A percentile compares a stretch with the other conserved stretches of the same genome.
These are phyloP conservation scores for Chrysoporthe austroafricana DNA, from an alignment of 2,329 filamentous ascomycete species.

Conservation along the genomic window DNA sequence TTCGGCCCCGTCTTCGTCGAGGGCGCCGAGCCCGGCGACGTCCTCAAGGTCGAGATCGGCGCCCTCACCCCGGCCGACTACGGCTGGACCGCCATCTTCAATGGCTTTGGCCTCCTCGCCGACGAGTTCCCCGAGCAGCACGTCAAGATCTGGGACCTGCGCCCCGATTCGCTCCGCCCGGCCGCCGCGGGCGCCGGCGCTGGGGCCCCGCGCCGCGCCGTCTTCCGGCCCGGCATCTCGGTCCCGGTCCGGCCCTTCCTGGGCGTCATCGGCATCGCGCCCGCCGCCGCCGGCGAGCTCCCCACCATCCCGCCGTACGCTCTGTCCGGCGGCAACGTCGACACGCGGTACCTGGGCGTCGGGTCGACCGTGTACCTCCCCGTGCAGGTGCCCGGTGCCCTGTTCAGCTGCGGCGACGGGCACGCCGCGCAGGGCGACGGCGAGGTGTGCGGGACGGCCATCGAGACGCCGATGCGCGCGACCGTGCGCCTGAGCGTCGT, in stretches of 20 bases:
- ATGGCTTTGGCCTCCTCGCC: slow-evolving; percentile 52
- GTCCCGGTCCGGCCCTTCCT: slow-evolving; percentile 56
- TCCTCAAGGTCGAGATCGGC: slow-evolving; percentile 55
- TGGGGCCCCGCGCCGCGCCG: slow-evolving; percentile 35
- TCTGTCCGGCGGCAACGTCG: slow-evolving; percentile 57
- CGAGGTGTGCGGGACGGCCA: slow-evolving; percentile 59
- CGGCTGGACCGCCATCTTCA: slow-evolving; percentile 58
- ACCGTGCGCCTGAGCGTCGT: slow-evolving; percentile 52
- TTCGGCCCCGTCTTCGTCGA: slow-evolving; percentile 55
- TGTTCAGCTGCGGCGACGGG: slow-evolving; percentile 59
- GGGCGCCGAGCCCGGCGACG: slow-evolving; percentile 54
- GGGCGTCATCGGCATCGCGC: slow-evolving; percentile 56
- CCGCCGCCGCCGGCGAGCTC: slow-evolving; percentile 47
- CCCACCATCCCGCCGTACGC: slow-evolving; percentile 54
- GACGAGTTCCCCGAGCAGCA: slow-evolving; percentile 50
- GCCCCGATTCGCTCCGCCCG: slow-evolving; percentile 22
- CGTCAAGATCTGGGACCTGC: slow-evolving; percentile 55
- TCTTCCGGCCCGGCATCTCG: slow-evolving; percentile 52
- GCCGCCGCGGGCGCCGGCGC: slow-evolving; percentile 33
- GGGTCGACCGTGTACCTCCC: slow-evolving; percentile 54
- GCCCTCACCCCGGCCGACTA: slow-evolving; percentile 48
- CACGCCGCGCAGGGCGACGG: slow-evolving; percentile 59
- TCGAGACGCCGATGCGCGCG: slow-evolving; percentile 57
- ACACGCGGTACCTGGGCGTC: slow-evolving; percentile 53
- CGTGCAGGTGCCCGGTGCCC: slow-evolving; percentile 51